A percentile compares a stretch with the other conserved stretches of the same genome.
Evolutionary conservation across 345 rosid species (phyloP).

Genomic region (Firmiana major): DNA sequence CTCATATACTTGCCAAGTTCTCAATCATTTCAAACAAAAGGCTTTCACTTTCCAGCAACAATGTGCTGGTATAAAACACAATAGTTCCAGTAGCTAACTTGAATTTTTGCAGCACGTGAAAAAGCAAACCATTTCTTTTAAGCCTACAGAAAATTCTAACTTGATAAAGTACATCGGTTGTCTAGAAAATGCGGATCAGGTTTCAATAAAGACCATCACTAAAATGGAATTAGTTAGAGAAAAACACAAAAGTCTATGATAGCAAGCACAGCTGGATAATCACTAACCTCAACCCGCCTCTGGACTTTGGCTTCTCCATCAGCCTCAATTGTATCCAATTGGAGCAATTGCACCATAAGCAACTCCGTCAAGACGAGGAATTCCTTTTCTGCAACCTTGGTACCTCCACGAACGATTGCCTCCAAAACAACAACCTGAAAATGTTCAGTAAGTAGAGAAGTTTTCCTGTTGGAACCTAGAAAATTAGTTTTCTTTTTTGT

Average conservation of each 20-base stretch:
- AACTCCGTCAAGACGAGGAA: conserved; percentile 39
- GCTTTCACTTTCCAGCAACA: conserved; percentile 25
- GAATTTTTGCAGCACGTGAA: not conserved
- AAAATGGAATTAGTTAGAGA: not conserved
- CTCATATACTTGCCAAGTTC: not conserved
- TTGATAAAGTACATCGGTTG: not conserved
- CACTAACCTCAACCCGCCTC: conserved; percentile 42
- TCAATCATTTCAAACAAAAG: conserved; percentile 10
- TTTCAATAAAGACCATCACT: not conserved
- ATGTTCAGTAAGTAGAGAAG: not conserved
- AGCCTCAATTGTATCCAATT: conserved; percentile 43
- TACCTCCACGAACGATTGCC: conserved; percentile 26
- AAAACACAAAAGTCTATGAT: not conserved
- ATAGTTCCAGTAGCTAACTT: not conserved
- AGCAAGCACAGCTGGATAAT: not conserved
- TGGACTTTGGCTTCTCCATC: conserved; percentile 51
- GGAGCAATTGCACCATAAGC: conserved; percentile 46
- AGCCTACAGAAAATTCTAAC: not conserved
- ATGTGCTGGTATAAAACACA: not conserved
- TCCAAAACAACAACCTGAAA: conserved; percentile 43
- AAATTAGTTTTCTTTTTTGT: not conserved
- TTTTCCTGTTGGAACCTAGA: not conserved
- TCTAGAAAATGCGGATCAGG: not conserved
- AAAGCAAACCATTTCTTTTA: not conserved
- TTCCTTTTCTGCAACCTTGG: conserved; percentile 37